phyloP scores from a whole-genome alignment of 305 asterid genomes.

The Rubia occidens region DNA sequence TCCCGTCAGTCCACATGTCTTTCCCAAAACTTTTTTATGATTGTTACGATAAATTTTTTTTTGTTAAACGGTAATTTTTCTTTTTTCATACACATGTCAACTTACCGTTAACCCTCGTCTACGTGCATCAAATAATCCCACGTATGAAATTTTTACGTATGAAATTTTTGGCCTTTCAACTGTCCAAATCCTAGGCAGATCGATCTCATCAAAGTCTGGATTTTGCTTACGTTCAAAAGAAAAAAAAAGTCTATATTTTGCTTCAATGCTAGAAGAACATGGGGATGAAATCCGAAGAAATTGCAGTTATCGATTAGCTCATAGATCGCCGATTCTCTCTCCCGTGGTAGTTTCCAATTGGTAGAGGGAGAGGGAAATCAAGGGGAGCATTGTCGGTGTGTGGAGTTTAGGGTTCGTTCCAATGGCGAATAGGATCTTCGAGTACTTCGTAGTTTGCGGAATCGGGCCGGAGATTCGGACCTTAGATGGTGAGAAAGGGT shows the following conservation, averaged over 20 bases:
- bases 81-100: too few species aligned
- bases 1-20: too few species aligned
- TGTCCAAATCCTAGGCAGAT: background rate
- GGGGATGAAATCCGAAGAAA: background rate
- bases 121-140: too few species aligned
- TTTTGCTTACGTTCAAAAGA: background rate
- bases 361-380: slow-evolving; percentile 11
- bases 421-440: slow-evolving; percentile 66
- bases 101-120: too few species aligned
- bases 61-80: too few species aligned
- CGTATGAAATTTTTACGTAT: too few species aligned
- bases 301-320: slow-evolving; percentile 2
- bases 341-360: slow-evolving; percentile 1
- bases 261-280: slow-evolving; percentile 3
- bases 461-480: slow-evolving; percentile 91
- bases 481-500: slow-evolving; percentile 67
- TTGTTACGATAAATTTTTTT: too few species aligned
- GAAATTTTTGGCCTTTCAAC: background rate
- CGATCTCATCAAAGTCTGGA: background rate
- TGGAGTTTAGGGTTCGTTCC: background rate
- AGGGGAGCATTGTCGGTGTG: slow-evolving; percentile 6
- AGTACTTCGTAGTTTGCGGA: slow-evolving; percentile 95
- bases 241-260: background rate
- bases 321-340: background rate
- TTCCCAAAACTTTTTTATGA: too few species aligned